These are phyloP conservation scores for Lipomyces yamadae DNA, from an alignment of 805 yeast genomes.

Conservation along the genomic window DNA sequence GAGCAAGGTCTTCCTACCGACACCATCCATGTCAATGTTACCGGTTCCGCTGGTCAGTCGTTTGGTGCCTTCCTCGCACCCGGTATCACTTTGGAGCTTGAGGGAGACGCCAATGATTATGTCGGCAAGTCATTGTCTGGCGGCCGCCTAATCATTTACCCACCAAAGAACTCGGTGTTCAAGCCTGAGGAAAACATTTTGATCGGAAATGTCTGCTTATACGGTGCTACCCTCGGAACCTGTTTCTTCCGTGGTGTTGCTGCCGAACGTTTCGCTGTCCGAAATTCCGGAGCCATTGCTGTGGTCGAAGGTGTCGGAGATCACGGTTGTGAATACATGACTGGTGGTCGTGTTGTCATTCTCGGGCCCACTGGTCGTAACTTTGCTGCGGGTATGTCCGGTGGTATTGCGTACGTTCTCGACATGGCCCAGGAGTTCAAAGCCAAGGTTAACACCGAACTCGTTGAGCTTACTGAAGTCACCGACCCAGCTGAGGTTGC, in stretches of 20 bases:
- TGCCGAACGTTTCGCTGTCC: conserved; percentile 97
- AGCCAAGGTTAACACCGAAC: conserved; percentile 72
- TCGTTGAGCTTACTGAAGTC: conserved; percentile 77
- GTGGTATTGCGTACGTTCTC: conserved; percentile 97
- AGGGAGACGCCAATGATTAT: conserved; percentile 98
- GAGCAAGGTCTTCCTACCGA: conserved; percentile 93
- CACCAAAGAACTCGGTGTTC: conserved; percentile 81
- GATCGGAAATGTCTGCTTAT: conserved; percentile 95
- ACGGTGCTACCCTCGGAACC: conserved; percentile 95
- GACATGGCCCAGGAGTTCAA: conserved; percentile 91
- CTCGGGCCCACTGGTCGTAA: conserved; percentile 90
- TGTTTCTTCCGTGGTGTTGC: conserved; percentile 96
- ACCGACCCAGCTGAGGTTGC: conserved; percentile 92
- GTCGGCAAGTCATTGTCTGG: conserved; percentile 98
- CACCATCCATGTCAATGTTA: conserved; percentile 88
- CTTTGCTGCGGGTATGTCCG: conserved; percentile 98
- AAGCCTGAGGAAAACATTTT: conserved; percentile 95
- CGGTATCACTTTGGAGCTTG: conserved; percentile 91
- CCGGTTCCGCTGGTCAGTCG: conserved; percentile 97
- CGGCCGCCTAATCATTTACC: conserved; percentile 89
- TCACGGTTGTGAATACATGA: conserved; percentile 99
- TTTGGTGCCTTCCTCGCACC: conserved; percentile 97
- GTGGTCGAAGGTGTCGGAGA: conserved; percentile 98
- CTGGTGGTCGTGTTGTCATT: conserved; percentile 97
- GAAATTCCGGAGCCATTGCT: conserved; percentile 97